phyloP scores from a whole-genome alignment of 306 rosid species.

The Prunus davidiana region DNA sequence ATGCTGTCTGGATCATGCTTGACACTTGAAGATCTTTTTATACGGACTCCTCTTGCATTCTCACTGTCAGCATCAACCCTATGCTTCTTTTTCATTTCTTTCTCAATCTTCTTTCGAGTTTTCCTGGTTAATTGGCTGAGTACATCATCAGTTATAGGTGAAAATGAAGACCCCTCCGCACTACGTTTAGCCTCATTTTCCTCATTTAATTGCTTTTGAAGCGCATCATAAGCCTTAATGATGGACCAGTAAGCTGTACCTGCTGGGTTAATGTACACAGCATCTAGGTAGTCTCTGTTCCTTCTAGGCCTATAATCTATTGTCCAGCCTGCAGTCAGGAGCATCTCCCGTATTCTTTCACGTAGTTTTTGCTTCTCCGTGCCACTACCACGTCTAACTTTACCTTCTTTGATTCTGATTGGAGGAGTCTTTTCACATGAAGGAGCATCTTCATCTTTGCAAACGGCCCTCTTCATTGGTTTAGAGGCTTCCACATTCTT shows the following conservation, averaged over 20 bases:
- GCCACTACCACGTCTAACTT: constrained; percentile 83
- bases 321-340: constrained; percentile 79
- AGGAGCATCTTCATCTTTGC: constrained; percentile 58
- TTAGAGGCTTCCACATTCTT: constrained; percentile 42
- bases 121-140: constrained; percentile 93
- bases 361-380: constrained; percentile 95
- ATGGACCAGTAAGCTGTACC: constrained; percentile 99
- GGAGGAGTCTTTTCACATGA: constrained; percentile 50
- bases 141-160: constrained; percentile 73
- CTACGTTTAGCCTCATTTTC: constrained; percentile 44
- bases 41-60: constrained; percentile 44
- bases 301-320: constrained; percentile 94
- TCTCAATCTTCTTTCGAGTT: constrained; percentile 88
- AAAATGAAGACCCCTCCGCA: constrained; percentile 52
- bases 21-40: constrained; percentile 38
- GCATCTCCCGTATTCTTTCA: constrained; percentile 84
- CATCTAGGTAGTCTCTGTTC: constrained; percentile 96
- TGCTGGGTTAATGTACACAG: constrained; percentile 78
- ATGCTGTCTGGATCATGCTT: constrained; percentile 52
- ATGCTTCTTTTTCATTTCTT: constrained; percentile 69
- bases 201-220: constrained; percentile 78
- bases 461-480: constrained; percentile 40
- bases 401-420: constrained; percentile 53
- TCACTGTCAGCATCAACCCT: constrained; percentile 49
- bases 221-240: constrained; percentile 93